Conservation (phyloP, 805 yeast species). For the Lachancea quebecensis region DNA sequence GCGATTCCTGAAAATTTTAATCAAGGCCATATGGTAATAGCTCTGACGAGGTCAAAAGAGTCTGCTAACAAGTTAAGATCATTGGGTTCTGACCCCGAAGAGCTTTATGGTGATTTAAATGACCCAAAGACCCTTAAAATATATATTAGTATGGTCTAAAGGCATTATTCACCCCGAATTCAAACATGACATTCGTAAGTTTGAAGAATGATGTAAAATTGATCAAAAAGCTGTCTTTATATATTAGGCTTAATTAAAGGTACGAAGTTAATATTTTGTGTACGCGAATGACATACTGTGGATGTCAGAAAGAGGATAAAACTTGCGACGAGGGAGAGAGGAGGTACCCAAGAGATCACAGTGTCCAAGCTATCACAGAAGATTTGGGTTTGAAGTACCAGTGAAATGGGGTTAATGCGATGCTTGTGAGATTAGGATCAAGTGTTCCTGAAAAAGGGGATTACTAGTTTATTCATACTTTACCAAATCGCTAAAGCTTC, state of each 20-base stretch:
- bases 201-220: slow-evolving; percentile 12
- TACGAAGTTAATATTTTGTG: slow-evolving; percentile 27
- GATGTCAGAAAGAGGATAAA: slow-evolving; percentile 3
- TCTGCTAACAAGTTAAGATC: slow-evolving; percentile 24
- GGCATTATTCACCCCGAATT: slow-evolving; percentile 36
- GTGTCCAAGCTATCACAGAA: slow-evolving; percentile 14
- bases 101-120: slow-evolving; percentile 28
- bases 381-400: slow-evolving; percentile 11
- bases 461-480: slow-evolving; percentile 20
- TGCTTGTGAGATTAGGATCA: slow-evolving; percentile 29
- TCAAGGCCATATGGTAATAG: slow-evolving; percentile 27
- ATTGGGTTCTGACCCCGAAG: slow-evolving; percentile 21
- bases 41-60: slow-evolving; percentile 30
- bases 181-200: slow-evolving; percentile 27
- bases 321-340: not conserved
- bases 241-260: slow-evolving; percentile 27
- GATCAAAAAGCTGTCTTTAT: slow-evolving; percentile 29
- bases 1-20: slow-evolving; percentile 19
- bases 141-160: slow-evolving; percentile 30
- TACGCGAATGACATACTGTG: slow-evolving; percentile 21
- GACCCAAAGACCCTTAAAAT: slow-evolving; percentile 23
- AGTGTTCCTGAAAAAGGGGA: slow-evolving; percentile 32
- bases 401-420: slow-evolving; percentile 25
- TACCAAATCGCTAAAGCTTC: slow-evolving; percentile 28
- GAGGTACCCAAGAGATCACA: slow-evolving; percentile 1